Conservation (phyloP, 495 filamentous ascomycete species). For the Penicillium herquei region DNA sequence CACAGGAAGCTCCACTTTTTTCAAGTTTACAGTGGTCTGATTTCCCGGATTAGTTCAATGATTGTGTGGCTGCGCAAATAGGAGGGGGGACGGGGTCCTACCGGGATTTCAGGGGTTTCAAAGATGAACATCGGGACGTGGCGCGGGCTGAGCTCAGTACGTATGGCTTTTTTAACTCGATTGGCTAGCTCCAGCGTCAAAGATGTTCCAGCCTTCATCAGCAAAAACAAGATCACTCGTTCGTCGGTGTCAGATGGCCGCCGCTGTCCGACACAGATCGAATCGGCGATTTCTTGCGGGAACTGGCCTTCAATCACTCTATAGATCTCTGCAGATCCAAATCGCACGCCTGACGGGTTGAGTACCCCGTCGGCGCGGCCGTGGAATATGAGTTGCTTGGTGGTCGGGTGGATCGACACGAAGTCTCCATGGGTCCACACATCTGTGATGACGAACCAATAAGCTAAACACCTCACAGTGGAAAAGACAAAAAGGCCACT, state of each 20-base stretch:
- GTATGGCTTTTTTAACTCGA: slow-evolving; percentile 61
- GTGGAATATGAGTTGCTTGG: slow-evolving; percentile 62
- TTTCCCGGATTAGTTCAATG: neutral
- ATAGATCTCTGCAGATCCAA: slow-evolving; percentile 79
- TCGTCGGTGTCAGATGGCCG: slow-evolving; percentile 67
- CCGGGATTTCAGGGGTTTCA: slow-evolving; percentile 77
- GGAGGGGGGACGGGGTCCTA: slow-evolving; percentile 39
- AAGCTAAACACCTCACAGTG: neutral
- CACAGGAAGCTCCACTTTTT: slow-evolving; percentile 83
- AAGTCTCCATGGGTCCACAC: slow-evolving; percentile 88
- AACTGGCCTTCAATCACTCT: slow-evolving; percentile 67
- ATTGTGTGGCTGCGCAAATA: neutral
- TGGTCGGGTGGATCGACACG: slow-evolving; percentile 63
- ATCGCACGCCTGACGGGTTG: slow-evolving; percentile 74
- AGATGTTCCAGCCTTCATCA: slow-evolving; percentile 45
- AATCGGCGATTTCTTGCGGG: slow-evolving; percentile 57
- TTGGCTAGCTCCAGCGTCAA: slow-evolving; percentile 57
- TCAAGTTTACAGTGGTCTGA: slow-evolving; percentile 77
- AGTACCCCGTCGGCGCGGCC: slow-evolving; percentile 77
- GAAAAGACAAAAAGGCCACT: neutral
- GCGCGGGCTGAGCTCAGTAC: slow-evolving; percentile 60
- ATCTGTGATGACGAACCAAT: slow-evolving; percentile 23
- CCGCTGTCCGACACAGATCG: slow-evolving; percentile 72
- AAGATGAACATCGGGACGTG: slow-evolving; percentile 79
- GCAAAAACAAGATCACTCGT: slow-evolving; percentile 46